phyloP scores from a whole-genome alignment of 192 early-diverging fungal genomes.

The Gryganskiella cystojenkinii region DNA sequence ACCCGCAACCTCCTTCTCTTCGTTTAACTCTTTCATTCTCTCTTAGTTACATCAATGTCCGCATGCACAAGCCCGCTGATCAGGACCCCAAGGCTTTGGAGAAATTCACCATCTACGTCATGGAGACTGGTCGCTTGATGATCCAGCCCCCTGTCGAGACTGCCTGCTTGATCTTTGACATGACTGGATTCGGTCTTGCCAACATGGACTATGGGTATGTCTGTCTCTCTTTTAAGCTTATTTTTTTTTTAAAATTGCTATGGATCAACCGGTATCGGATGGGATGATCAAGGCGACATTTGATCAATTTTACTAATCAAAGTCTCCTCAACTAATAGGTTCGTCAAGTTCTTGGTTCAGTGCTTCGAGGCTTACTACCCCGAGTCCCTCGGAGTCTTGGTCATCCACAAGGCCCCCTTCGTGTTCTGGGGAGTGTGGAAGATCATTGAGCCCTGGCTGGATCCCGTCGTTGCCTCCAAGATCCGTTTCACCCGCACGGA shows the following conservation, averaged over 20 bases:
- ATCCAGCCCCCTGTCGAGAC: constrained; percentile 75
- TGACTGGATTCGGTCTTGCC: constrained; percentile 53
- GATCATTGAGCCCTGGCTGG: constrained; percentile 85
- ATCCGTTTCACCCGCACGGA: constrained; percentile 76
- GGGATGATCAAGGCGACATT: neutral
- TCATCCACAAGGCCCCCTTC: constrained; percentile 92
- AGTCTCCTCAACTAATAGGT: constrained; percentile 20
- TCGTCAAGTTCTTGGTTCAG: constrained; percentile 79
- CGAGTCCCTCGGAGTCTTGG: constrained; percentile 82
- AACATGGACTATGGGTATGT: constrained; percentile 54
- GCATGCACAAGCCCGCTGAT: constrained; percentile 61
- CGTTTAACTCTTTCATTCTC: neutral
- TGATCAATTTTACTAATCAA: neutral
- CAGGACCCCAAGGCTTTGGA: constrained; percentile 75
- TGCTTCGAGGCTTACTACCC: constrained; percentile 94
- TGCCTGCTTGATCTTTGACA: constrained; percentile 56
- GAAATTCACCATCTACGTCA: constrained; percentile 76
- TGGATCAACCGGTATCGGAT: neutral
- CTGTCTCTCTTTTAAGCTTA: neutral
- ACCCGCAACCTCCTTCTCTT: neutral
- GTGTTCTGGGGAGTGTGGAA: constrained; percentile 90
- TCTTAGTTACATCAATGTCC: constrained; percentile 67
- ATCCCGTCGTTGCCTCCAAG: constrained; percentile 92
- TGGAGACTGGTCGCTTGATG: constrained; percentile 79
- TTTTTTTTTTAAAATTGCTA: neutral